Percentiles rank a stretch among this genome's conserved stretches.
These are phyloP conservation scores for Silene coronaria DNA, from an alignment of 179 eudicot genomes.

Conservation along the genomic window DNA sequence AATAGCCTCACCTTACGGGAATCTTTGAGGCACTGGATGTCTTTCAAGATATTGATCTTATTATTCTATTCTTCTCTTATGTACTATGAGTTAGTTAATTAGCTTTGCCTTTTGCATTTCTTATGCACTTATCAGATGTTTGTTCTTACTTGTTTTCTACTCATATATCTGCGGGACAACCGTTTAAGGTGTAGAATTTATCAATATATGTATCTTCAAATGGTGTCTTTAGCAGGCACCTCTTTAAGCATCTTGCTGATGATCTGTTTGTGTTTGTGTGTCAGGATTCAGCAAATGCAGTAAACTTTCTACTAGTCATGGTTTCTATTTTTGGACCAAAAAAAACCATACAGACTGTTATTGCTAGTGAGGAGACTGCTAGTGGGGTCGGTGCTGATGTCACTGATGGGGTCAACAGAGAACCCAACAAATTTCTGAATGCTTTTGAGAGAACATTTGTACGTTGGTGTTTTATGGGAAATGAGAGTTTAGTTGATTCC, in stretches of 20 bases:
- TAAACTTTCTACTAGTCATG: constrained; percentile 46
- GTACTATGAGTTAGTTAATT: background rate
- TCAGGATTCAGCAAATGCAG: constrained; percentile 70
- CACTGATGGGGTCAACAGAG: constrained; percentile 25
- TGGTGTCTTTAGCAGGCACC: background rate
- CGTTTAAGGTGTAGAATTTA: background rate
- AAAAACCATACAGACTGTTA: constrained; percentile 40
- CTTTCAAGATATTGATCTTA: background rate
- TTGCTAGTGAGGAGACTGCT: constrained; percentile 22
- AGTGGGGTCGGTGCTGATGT: constrained; percentile 16
- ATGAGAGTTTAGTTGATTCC: constrained; percentile 42
- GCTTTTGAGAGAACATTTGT: constrained; percentile 58
- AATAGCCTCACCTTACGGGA: background rate
- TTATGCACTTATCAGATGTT: background rate
- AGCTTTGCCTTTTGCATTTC: background rate
- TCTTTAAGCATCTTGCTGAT: constrained; percentile 7
- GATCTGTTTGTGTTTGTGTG: constrained; percentile 15
- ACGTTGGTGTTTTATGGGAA: constrained; percentile 66
- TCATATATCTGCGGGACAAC: background rate
- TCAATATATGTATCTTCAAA: background rate
- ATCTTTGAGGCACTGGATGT: background rate
- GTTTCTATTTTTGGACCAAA: constrained; percentile 70
- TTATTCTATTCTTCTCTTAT: background rate
- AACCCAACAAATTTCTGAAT: constrained; percentile 44
- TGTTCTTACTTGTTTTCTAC: background rate